Conservation (phyloP, 768 basidiomycete genomes). For the Boletus pseudo-olivaceus region DNA sequence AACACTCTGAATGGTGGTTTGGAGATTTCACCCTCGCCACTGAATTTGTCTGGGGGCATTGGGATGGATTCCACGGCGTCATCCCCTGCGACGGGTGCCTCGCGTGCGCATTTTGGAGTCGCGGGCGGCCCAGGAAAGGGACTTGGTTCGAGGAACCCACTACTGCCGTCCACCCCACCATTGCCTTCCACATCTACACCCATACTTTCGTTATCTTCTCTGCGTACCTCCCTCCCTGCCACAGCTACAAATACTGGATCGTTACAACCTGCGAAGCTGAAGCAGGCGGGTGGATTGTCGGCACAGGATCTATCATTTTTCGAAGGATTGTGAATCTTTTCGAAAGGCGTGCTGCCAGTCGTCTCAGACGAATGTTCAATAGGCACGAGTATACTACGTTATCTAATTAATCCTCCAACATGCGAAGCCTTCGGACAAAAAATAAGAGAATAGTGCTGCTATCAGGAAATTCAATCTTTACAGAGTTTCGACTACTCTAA, state of each 20-base stretch:
- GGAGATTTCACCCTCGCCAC: not conserved
- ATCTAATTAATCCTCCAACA: not conserved
- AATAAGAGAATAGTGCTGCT: not conserved
- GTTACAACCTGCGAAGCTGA: constrained; percentile 17
- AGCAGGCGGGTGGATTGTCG: constrained; percentile 55
- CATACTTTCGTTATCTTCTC: constrained; percentile 15
- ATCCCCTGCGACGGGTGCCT: not conserved
- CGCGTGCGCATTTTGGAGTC: constrained; percentile 2
- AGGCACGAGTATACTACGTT: not conserved
- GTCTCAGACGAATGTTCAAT: not conserved
- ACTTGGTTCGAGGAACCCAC: constrained; percentile 2
- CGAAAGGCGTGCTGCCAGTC: not conserved
- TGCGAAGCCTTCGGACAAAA: not conserved
- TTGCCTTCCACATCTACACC: constrained; percentile 15
- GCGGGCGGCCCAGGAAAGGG: not conserved
- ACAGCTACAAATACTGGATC: constrained; percentile 7
- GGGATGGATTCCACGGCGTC: not conserved
- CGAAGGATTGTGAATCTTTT: constrained; percentile 54
- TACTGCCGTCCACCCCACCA: constrained; percentile 19
- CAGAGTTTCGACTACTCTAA: not conserved
- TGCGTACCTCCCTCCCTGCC: constrained; percentile 4
- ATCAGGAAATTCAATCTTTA: not conserved
- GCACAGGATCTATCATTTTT: constrained; percentile 88
- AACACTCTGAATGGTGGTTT: not conserved
- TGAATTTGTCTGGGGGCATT: not conserved